Conservation (phyloP, 75 land plant species). For the Picea sitchensis region DNA sequence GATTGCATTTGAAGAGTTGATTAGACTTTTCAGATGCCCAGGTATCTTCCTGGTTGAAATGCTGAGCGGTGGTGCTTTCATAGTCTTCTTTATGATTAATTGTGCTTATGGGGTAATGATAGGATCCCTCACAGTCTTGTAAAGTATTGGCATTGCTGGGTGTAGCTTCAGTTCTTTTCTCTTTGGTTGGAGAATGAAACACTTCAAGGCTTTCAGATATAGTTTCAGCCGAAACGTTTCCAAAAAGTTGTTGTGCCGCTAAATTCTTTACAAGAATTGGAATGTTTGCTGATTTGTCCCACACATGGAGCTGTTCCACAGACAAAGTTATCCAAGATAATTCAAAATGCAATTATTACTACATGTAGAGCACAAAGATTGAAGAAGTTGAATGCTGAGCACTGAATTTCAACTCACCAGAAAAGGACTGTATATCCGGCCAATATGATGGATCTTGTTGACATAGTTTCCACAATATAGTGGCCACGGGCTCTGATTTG, state of each 20-base stretch:
- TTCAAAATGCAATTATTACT: neutral
- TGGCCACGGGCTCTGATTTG: neutral
- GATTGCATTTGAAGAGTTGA: neutral
- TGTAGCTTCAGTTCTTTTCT: neutral
- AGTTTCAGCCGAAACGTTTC: slow-evolving; percentile 1
- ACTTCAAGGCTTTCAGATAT: neutral
- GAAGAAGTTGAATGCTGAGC: neutral
- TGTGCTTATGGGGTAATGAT: neutral
- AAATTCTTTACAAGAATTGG: slow-evolving; percentile 10
- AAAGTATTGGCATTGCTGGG: neutral
- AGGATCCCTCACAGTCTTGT: neutral
- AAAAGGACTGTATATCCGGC: slow-evolving; percentile 6
- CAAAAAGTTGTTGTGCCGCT: slow-evolving; percentile 10
- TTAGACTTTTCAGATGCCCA: neutral
- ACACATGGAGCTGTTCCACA: slow-evolving; percentile 8
- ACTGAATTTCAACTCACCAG: neutral
- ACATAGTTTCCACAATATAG: neutral
- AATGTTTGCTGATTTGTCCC: slow-evolving; percentile 7
- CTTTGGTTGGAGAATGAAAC: neutral
- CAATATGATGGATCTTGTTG: neutral
- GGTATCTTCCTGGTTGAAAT: slow-evolving; percentile 1
- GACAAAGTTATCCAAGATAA: neutral
- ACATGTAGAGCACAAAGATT: neutral
- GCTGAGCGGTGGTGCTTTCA: too few species aligned
- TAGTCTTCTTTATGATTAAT: neutral